phyloP scores from a whole-genome alignment of 2,329 filamentous ascomycete species.

The Chrysoporthe austroafricana region DNA sequence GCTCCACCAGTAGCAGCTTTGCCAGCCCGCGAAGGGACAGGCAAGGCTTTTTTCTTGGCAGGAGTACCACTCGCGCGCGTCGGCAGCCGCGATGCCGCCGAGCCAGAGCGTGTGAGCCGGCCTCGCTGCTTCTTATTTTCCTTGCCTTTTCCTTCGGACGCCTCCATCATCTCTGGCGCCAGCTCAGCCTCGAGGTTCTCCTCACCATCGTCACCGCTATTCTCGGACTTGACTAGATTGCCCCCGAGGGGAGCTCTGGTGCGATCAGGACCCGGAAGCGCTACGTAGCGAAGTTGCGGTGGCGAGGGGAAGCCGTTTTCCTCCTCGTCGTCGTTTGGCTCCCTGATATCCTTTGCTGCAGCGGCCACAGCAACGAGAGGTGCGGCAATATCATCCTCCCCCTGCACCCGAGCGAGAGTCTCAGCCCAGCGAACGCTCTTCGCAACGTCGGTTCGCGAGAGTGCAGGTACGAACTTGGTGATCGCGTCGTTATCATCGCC shows the following conservation, averaged over 20 bases:
- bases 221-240: not conserved
- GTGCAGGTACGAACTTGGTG: not conserved
- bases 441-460: not conserved
- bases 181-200: not conserved
- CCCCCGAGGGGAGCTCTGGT: not conserved
- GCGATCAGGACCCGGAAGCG: not conserved
- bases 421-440: constrained; percentile 42
- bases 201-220: not conserved
- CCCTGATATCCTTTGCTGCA: not conserved
- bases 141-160: not conserved
- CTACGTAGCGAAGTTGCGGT: constrained; percentile 7
- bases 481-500: constrained; percentile 5
- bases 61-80: constrained; percentile 3
- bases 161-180: not conserved
- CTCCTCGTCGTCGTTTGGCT: constrained; percentile 8
- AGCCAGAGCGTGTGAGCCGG: constrained; percentile 13
- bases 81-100: constrained; percentile 22
- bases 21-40: constrained; percentile 35
- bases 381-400: constrained; percentile 24
- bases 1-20: constrained; percentile 21
- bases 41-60: constrained; percentile 34
- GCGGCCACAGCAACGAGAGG: not conserved
- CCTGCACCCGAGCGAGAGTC: constrained; percentile 37
- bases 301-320: constrained; percentile 5
- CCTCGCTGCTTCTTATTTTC: not conserved